A percentile compares a stretch with the other conserved stretches of the same genome.
These are phyloP conservation scores for Pyrenophora graminea DNA, from an alignment of 2,329 filamentous ascomycete genomes.

Conservation along the genomic window DNA sequence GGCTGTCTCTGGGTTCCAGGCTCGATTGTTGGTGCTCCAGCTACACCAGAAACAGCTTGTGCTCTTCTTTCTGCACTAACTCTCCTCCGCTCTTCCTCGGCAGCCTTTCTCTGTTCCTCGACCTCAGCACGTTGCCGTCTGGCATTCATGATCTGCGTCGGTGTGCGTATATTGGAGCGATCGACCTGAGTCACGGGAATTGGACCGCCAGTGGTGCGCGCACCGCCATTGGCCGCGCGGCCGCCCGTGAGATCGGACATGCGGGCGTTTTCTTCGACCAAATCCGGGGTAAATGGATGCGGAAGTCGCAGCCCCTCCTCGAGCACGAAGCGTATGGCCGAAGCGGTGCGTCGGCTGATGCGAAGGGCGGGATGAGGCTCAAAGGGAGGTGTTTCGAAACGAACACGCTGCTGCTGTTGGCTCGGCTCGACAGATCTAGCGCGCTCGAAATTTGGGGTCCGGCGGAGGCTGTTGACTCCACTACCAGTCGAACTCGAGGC, in stretches of 20 bases:
- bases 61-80: conserved; percentile 64
- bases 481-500: conserved; percentile 60
- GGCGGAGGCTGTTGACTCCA: conserved; percentile 55
- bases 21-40: conserved; percentile 44
- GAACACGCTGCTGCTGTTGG: conserved; percentile 39
- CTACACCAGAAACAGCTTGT: conserved; percentile 58
- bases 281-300: conserved; percentile 79
- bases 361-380: conserved; percentile 62
- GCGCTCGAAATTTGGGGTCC: conserved; percentile 57
- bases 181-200: conserved; percentile 52
- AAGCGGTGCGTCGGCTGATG: conserved; percentile 82
- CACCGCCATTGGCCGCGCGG: conserved; percentile 62
- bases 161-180: conserved; percentile 72
- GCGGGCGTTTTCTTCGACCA: conserved; percentile 83
- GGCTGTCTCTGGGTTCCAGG: conserved; percentile 35
- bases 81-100: conserved; percentile 54
- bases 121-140: conserved; percentile 70
- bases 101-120: conserved; percentile 60
- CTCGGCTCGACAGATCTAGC: conserved; percentile 52
- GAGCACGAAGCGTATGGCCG: conserved; percentile 88
- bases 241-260: conserved; percentile 83
- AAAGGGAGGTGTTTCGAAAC: conserved; percentile 39
- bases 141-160: conserved; percentile 89
- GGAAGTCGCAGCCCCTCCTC: conserved; percentile 88
- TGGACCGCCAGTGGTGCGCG: conserved; percentile 56